Evolutionary conservation across 106 monocot species (phyloP).

Genomic region (Alisma plantagoaquatica): DNA sequence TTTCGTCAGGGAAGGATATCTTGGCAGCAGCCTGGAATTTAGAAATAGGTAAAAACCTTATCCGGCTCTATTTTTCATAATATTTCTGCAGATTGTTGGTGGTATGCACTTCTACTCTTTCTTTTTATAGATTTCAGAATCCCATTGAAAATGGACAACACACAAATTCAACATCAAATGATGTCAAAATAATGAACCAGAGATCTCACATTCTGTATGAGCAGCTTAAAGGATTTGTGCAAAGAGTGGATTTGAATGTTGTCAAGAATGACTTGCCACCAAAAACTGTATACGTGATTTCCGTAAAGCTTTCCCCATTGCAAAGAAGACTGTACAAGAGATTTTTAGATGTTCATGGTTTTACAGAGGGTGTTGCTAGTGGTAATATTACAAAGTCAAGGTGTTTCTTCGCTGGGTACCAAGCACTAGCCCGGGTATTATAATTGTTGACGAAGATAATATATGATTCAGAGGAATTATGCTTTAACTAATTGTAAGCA

Average conservation of each 20-base stretch:
- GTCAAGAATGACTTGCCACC: constrained; percentile 93
- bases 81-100: not conserved
- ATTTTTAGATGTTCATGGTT: constrained; percentile 82
- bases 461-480: too few relatives aligned
- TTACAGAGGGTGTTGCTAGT: constrained; percentile 48
- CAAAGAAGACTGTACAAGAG: constrained; percentile 80
- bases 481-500: too few relatives aligned
- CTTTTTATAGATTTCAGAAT: constrained; percentile 78
- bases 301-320: constrained; percentile 88
- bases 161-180: constrained; percentile 79
- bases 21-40: constrained; percentile 92
- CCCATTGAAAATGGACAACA: constrained; percentile 99
- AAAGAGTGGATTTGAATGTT: constrained; percentile 94
- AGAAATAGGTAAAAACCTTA: constrained; percentile 61
- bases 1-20: constrained; percentile 97
- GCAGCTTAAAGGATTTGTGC: constrained; percentile 95
- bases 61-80: not conserved
- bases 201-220: constrained; percentile 92
- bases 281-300: constrained; percentile 89
- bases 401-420: constrained; percentile 81
- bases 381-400: constrained; percentile 39
- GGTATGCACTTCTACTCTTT: not conserved
- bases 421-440: constrained; percentile 80
- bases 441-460: not conserved
- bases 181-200: constrained; percentile 98